These are phyloP conservation scores for Alopecurus myosuroides DNA, from an alignment of 176 grass and related monocot genomes.

Conservation along the genomic window DNA sequence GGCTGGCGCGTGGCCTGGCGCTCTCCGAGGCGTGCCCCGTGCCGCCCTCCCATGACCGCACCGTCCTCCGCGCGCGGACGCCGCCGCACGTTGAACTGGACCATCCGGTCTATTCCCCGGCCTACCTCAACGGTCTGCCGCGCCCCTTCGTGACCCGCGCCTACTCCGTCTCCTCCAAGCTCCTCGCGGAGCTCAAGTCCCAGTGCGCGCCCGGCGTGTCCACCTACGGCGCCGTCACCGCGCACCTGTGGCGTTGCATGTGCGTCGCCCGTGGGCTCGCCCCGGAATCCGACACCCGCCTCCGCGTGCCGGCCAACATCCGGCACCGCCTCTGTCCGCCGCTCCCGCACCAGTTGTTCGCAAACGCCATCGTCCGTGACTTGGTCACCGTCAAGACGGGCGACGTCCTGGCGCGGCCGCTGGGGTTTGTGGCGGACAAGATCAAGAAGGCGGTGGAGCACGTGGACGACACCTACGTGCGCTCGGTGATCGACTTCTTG, in stretches of 20 bases:
- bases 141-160: conserved; percentile 27
- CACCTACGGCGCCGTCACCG: conserved; percentile 45
- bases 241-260: conserved; percentile 49
- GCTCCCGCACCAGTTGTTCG: conserved; percentile 38
- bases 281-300: conserved; percentile 8
- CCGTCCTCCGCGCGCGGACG: conserved; percentile 35
- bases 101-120: conserved; percentile 40
- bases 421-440: conserved; percentile 31
- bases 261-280: conserved; percentile 44
- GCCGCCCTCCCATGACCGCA: conserved; percentile 46
- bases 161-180: conserved; percentile 29
- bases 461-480: conserved; percentile 44
- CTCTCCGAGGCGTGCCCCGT: not conserved
- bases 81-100: conserved; percentile 26
- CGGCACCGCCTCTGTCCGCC: conserved; percentile 35
- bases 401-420: conserved; percentile 32
- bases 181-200: conserved; percentile 30
- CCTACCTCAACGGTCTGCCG: not conserved
- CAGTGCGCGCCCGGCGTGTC: conserved; percentile 25
- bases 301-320: conserved; percentile 42
- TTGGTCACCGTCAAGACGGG: conserved; percentile 18
- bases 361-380: conserved; percentile 60
- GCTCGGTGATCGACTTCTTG: conserved; percentile 54
- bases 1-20: conserved; percentile 21
- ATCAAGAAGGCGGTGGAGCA: conserved; percentile 32